Evolutionary conservation across 2,329 filamentous ascomycete genomes (phyloP).

Genomic region (Tricladium varicosporioides): DNA sequence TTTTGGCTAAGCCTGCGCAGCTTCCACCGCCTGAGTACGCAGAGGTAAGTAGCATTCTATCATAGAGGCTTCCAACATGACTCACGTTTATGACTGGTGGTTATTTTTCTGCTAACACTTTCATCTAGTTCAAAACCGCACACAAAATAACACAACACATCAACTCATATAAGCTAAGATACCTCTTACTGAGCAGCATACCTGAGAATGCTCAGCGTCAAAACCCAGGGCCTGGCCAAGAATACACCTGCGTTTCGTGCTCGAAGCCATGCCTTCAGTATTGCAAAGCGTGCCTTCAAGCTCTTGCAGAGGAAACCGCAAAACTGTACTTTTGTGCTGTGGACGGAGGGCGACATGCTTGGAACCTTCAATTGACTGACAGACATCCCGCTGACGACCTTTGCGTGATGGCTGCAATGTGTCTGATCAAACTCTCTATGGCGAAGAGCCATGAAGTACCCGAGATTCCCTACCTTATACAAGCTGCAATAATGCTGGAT

Average conservation of each 20-base stretch:
- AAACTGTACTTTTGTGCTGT: conserved; percentile 26
- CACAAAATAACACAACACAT: conserved; percentile 25
- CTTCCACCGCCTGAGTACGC: background rate
- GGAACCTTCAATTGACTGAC: conserved; percentile 32
- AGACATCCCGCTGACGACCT: conserved; percentile 36
- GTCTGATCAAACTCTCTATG: conserved; percentile 31
- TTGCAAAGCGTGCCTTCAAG: conserved; percentile 23
- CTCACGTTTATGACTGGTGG: no score
- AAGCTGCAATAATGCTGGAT: conserved; percentile 34
- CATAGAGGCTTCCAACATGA: background rate
- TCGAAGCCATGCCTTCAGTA: conserved; percentile 16
- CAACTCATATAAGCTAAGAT: conserved; percentile 30
- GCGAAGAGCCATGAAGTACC: conserved; percentile 1
- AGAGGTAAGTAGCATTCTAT: background rate
- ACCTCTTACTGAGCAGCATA: conserved; percentile 27
- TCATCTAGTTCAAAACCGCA: conserved; percentile 22
- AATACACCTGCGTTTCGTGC: conserved; percentile 22
- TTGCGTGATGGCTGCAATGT: conserved; percentile 31
- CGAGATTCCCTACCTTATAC: conserved; percentile 25
- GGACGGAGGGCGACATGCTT: conserved; percentile 25
- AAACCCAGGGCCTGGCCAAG: conserved; percentile 4
- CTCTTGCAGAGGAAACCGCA: conserved; percentile 19
- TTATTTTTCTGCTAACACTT: conserved; percentile 1
- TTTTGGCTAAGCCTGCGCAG: background rate
- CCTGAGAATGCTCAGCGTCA: conserved; percentile 23